These are phyloP conservation scores for Pythium folliculosum DNA, from an alignment of 352 stramenopile genomes.

Conservation along the genomic window DNA sequence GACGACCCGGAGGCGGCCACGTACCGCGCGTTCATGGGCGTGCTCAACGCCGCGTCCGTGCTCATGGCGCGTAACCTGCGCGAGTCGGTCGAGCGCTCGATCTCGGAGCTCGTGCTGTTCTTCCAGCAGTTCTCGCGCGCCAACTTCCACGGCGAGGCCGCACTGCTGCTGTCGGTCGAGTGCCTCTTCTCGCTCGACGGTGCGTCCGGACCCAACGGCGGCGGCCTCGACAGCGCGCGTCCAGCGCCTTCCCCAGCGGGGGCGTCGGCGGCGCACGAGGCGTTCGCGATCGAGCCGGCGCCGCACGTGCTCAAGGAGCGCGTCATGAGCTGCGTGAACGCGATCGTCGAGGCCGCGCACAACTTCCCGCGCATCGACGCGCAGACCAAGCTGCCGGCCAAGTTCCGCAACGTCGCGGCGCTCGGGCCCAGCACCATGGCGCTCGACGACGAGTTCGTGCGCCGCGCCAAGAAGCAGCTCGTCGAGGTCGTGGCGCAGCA, in stretches of 20 bases:
- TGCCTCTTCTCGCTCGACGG: constrained; percentile 29
- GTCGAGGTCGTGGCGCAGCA: constrained; percentile 60
- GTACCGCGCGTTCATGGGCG: constrained; percentile 60
- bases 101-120: constrained; percentile 71
- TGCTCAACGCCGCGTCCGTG: constrained; percentile 82
- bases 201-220: no score
- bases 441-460: constrained; percentile 78
- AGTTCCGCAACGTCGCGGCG: constrained; percentile 55
- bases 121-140: constrained; percentile 68
- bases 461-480: constrained; percentile 65
- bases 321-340: constrained; percentile 58
- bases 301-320: constrained; percentile 58
- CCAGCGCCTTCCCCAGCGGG: background rate
- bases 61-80: constrained; percentile 92
- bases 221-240: background rate
- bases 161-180: constrained; percentile 61
- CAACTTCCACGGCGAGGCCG: constrained; percentile 58
- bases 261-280: constrained; percentile 23
- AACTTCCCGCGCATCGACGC: constrained; percentile 89
- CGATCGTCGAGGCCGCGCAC: constrained; percentile 81
- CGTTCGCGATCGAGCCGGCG: constrained; percentile 68
- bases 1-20: constrained; percentile 43
- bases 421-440: constrained; percentile 86
- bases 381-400: constrained; percentile 70
- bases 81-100: constrained; percentile 81